Percentiles rank a stretch among this genome's conserved stretches.
Conservation (phyloP, 2,329 filamentous ascomycete species). For the Xylogone sp. region DNA sequence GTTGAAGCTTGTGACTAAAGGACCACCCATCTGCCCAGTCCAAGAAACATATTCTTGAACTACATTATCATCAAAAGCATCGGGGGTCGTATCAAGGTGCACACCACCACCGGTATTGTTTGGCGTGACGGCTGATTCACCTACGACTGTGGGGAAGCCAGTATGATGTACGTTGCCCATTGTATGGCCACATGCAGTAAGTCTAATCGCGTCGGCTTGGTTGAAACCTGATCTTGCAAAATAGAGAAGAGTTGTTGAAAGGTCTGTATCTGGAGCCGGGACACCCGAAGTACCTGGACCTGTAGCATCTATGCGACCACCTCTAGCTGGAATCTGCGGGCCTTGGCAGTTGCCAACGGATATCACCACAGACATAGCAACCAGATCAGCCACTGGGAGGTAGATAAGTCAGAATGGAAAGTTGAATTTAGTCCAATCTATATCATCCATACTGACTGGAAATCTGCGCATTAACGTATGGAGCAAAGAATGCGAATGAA, state of each 20-base stretch:
- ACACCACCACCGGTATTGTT: constrained; percentile 33
- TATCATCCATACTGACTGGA: constrained; percentile 33
- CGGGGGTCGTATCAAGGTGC: constrained; percentile 43
- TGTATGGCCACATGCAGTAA: constrained; percentile 57
- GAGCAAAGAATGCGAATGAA: constrained; percentile 13
- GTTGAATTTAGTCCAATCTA: constrained; percentile 18
- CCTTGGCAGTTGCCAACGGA: constrained; percentile 54
- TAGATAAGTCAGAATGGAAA: neutral
- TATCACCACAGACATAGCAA: constrained; percentile 46
- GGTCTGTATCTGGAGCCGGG: constrained; percentile 52
- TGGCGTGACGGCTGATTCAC: constrained; percentile 31
- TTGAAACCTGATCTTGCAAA: constrained; percentile 55
- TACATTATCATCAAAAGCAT: constrained; percentile 50
- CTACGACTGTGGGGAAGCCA: constrained; percentile 50
- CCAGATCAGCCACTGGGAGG: constrained; percentile 33
- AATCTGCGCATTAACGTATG: constrained; percentile 10
- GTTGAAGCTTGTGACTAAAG: constrained; percentile 45
- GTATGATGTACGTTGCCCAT: constrained; percentile 52
- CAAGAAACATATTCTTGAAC: constrained; percentile 46
- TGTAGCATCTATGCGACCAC: constrained; percentile 50
- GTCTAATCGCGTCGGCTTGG: constrained; percentile 51
- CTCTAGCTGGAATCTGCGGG: constrained; percentile 45
- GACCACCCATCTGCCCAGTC: constrained; percentile 40
- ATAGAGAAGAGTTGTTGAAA: constrained; percentile 45
- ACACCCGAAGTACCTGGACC: constrained; percentile 43